Evolutionary conservation across 129 eudicot species (phyloP).

Genomic region (Pittosporum tobira): DNA sequence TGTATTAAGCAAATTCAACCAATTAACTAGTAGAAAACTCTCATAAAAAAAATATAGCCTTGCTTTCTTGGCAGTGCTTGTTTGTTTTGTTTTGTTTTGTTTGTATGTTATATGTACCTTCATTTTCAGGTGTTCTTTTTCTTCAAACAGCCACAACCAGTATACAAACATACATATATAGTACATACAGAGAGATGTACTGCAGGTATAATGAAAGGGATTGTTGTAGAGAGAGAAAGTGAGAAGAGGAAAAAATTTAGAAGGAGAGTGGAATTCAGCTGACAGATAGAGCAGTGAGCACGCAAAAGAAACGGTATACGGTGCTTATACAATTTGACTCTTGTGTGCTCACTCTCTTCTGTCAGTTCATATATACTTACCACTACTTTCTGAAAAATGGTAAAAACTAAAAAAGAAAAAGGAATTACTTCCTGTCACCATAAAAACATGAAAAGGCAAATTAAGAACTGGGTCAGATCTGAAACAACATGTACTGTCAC

Average conservation of each 20-base stretch:
- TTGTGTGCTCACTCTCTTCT: conserved; percentile 15
- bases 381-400: background rate
- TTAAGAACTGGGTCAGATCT: background rate
- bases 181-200: too few relatives aligned
- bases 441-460: background rate
- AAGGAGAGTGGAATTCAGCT: background rate
- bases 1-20: too few relatives aligned
- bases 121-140: too few relatives aligned
- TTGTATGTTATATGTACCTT: too few relatives aligned
- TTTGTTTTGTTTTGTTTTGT: too few relatives aligned
- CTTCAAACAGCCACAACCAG: too few relatives aligned
- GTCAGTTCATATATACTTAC: background rate
- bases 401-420: background rate
- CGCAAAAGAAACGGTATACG: conserved; percentile 8
- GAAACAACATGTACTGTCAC: background rate
- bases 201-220: too few relatives aligned
- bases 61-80: too few relatives aligned
- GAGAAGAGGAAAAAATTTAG: background rate
- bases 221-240: conserved; percentile 5
- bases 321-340: background rate
- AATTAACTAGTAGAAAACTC: too few relatives aligned
- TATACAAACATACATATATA: too few relatives aligned
- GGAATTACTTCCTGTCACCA: too few relatives aligned
- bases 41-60: too few relatives aligned
- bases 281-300: conserved; percentile 20